These are phyloP conservation scores for Bipolaris sorokiniana DNA, from an alignment of 2,329 filamentous ascomycete genomes.

Conservation along the genomic window DNA sequence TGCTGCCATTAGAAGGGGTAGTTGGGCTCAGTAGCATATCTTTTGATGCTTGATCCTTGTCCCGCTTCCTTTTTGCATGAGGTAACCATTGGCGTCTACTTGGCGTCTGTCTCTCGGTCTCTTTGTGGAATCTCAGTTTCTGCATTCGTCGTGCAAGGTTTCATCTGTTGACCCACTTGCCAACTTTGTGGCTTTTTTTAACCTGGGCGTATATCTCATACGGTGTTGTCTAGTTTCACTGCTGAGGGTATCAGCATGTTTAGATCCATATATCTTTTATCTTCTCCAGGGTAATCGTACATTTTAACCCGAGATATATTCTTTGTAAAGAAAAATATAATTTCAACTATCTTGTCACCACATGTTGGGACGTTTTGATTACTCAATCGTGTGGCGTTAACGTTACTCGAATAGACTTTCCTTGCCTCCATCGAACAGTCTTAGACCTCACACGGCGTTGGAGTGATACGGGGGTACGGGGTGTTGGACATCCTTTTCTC, in stretches of 20 bases:
- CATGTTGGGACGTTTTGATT: background rate
- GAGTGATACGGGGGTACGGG: too few relatives aligned
- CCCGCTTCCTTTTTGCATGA: conserved; percentile 7
- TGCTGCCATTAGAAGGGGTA: conserved; percentile 53
- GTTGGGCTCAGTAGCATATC: conserved; percentile 51
- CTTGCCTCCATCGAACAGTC: background rate
- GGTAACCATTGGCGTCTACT: too few relatives aligned
- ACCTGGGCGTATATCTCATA: conserved; percentile 4
- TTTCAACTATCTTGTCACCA: background rate
- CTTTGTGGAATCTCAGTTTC: conserved; percentile 20
- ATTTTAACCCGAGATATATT: conserved; percentile 3
- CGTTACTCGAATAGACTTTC: background rate
- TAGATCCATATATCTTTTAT: conserved; percentile 5
- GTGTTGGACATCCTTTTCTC: too few relatives aligned
- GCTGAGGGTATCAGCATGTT: background rate
- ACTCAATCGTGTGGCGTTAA: background rate
- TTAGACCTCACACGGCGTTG: too few relatives aligned
- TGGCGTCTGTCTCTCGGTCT: background rate
- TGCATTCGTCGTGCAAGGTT: background rate
- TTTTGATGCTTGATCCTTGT: background rate
- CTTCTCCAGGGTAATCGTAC: background rate
- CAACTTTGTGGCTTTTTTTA: background rate
- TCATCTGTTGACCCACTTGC: background rate
- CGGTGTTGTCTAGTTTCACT: conserved; percentile 5
- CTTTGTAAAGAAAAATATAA: conserved; percentile 7